Conservation (phyloP, 2,329 filamentous ascomycete genomes). For the Hymenoscyphus scutula region DNA sequence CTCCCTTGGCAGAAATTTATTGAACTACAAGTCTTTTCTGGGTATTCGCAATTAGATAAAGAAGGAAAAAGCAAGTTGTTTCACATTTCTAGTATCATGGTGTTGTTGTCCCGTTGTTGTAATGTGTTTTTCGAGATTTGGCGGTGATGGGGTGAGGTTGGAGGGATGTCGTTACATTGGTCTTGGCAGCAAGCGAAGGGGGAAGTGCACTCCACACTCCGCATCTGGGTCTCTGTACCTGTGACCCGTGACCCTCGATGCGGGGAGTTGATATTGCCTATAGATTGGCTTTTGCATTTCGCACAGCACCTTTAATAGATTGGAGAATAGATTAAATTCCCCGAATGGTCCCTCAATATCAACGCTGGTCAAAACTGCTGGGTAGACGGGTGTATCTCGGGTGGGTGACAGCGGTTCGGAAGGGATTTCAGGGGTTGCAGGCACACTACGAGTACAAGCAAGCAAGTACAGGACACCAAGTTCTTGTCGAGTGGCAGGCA, state of each 20-base stretch:
- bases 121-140: neutral
- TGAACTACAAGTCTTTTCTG: neutral
- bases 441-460: no score
- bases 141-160: slow-evolving; percentile 5
- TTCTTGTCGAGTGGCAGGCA: no score
- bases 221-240: neutral
- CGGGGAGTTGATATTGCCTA: neutral
- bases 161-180: slow-evolving; percentile 6
- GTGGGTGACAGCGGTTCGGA: neutral
- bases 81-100: neutral
- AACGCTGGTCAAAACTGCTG: neutral
- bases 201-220: neutral
- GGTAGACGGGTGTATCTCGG: neutral
- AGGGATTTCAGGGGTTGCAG: neutral
- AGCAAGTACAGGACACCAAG: no score
- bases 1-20: neutral
- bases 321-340: slow-evolving; percentile 1
- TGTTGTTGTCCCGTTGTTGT: neutral
- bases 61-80: neutral
- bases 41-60: neutral
- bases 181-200: slow-evolving; percentile 4
- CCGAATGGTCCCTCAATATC: neutral
- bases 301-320: neutral
- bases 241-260: neutral
- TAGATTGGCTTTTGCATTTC: neutral